Evolutionary conservation across 371 early-diverging fungal genomes (phyloP), one percentile per base, ranked within the genome.

Genomic region (Mucor racemosus): DNA sequence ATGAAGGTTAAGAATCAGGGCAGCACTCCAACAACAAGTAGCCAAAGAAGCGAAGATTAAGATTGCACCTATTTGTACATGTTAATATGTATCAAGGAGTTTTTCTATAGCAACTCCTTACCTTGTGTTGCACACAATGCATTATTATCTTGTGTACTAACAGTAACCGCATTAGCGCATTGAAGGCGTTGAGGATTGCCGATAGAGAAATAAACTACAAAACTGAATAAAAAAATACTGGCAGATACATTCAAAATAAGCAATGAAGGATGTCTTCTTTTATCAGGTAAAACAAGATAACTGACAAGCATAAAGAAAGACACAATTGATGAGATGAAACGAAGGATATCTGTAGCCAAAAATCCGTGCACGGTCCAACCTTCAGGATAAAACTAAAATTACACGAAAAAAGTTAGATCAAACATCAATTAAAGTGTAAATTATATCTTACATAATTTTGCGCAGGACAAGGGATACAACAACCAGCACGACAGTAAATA

Each of bases 241-340:
- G 86, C 72, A 10, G 84, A 72, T 57, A 89, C 84, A 71, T 86
- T 84, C 44, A 89, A 68, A 54, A 90, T 88, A 61, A 90, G 76
- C n/a, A 87, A 77, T 10, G 87, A 86, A 17, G 91, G 89, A 64
- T 90, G 91, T 46, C 84, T 78, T 63, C 88, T 73, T 58, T 88
- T 88, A 58, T 86, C 89, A 10, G 88, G 87, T 19, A 90, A 67
- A 50, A 82, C 69, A 17, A 88, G 60, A 60, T 88, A 89, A 44
- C 86, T 84, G 44, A 90, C 31, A 21, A 86, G 67, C 66, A 90
- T 76, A 50, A 84, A 66, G 53, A 87, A 81, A 26, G 79, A 72
- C 3, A 78, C 58, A 17, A 84, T 68, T 35, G 83, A 78, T 7
- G 91, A 87, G 42, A 86, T 74, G 7, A 76, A 79, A 42, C 88